Evolutionary conservation across 805 yeast genomes (phyloP), one percentile per base, ranked within the genome.

Genomic region (Starmerella roubikii): DNA sequence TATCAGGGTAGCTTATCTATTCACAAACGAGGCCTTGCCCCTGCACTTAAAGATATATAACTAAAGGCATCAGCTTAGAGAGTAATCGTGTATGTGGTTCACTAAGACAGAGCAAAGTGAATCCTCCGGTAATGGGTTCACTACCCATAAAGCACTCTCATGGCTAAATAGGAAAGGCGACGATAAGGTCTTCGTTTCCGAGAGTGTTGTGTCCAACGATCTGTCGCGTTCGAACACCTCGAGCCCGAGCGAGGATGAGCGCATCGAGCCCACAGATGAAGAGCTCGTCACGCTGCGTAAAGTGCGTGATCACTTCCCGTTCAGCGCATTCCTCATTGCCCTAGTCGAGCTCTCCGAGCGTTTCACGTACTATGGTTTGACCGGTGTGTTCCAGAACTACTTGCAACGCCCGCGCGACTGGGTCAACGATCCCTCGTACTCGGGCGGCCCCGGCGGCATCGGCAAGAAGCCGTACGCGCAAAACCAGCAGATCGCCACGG

Each of bases 291-390:
- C 70, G 12, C 65, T 74, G 40, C 64, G 71, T 45, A 73, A 68
- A 46, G 71, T 74, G 17, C 52, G 72, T 3, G 78, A 69, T 47
- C 48, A 42, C 10, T 65, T 74, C 26, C 78, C 79, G 17, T 30
- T 61, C 26, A 57, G 74, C n/a, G 72, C 74, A 47, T 74, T 74
- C 73, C 61, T 71, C 35, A 77, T 75, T 30, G 78, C 78, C 12
- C 41, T 80, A 32, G 82, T 81, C 30, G 93, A 81, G 61, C 71
- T 81, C 45, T 72, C 86, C 34, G 93, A 81, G 59, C 71, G 93
- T 49, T 80, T 81, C 56, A 69, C 88, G 11, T 81, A 76, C 64
- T 81, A 81, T 52, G 91, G 93, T 54, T 63, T 78, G 44, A 68
- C 76, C 34, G 79, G 81, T 42, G 79, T 83, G 7, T 74, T 81